phyloP scores from a whole-genome alignment of 768 basidiomycete species.

The Erythrobasidium yunnanense region DNA sequence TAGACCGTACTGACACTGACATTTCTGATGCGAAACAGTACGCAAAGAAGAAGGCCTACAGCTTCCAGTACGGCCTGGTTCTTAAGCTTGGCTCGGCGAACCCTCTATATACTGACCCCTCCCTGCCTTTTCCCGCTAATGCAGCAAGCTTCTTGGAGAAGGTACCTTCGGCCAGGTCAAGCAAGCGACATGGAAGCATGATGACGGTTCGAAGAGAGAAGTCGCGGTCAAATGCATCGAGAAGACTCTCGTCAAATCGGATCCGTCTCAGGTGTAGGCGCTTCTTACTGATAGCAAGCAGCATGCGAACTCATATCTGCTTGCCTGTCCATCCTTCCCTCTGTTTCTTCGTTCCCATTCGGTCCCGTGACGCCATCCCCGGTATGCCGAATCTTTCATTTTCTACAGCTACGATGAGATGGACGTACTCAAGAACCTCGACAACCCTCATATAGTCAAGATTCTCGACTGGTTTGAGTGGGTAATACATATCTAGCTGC shows the following conservation, averaged over 20 bases:
- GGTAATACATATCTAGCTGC: neutral
- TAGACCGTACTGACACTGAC: neutral
- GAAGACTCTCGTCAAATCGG: slow-evolving; percentile 71
- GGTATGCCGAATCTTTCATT: slow-evolving; percentile 67
- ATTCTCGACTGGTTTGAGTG: slow-evolving; percentile 90
- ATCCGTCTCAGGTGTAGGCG: slow-evolving; percentile 40
- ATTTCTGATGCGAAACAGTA: slow-evolving; percentile 6
- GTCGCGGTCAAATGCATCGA: slow-evolving; percentile 82
- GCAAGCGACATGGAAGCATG: slow-evolving; percentile 25
- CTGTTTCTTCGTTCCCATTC: slow-evolving; percentile 39
- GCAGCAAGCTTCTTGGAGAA: slow-evolving; percentile 19
- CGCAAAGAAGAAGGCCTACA: slow-evolving; percentile 21
- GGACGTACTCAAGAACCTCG: slow-evolving; percentile 69
- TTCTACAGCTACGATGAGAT: slow-evolving; percentile 65
- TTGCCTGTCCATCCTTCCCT: too few species aligned
- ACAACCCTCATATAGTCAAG: slow-evolving; percentile 87
- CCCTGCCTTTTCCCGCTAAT: neutral
- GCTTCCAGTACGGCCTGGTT: neutral
- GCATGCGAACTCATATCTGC: too few species aligned
- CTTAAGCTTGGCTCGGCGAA: neutral
- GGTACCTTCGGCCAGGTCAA: slow-evolving; percentile 27
- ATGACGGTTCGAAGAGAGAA: slow-evolving; percentile 13
- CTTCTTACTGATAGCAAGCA: neutral
- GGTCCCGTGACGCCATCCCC: slow-evolving; percentile 48
- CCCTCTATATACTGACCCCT: neutral